Evolutionary conservation across 2,329 filamentous ascomycete genomes (phyloP), one percentile per base, ranked within the genome.

Genomic region (Fusarium sp.): DNA sequence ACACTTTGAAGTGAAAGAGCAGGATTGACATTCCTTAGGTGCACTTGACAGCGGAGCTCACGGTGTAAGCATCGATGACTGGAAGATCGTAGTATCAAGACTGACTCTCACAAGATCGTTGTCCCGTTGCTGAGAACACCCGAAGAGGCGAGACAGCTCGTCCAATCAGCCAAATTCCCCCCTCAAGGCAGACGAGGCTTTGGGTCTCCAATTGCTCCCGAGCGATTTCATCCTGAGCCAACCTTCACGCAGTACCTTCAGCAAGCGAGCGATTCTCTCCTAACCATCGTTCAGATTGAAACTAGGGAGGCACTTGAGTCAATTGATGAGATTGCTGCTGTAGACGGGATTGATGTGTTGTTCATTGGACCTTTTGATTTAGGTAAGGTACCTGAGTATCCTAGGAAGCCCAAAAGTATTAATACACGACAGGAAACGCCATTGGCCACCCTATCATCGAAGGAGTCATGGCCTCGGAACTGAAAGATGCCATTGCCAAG

Each of bases 231-330:
- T 24, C 82, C 83, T 54, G 80, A 80, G 18, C 79, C 83, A 12
- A 81, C 77, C 8, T 82, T 83, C 22, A 82, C 82, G 4, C 81
- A 85, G 56, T 87, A 87, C 63, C 81, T 86, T 70, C 79, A 83
- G 64, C 79, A 83, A 42, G 85, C 85, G 46, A 86, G 87, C 65
- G 80, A 85, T 56, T 71, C 78, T 30, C 81, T 91, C 24, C 76
- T 91, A 61, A 90, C 87, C 18, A 89, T 91, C 80, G 87, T 91
- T 13, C 90, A 91, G 77, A 91, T 92, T 55, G 90, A 92, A 79
- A 91, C 90, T 1, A 81, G 82, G 65, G 88, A 90, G 75, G 89
- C 89, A 1, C 80, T 91, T 16, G 85, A 88, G 2, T 79, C 80
- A 14, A 84, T 91, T 2, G 88, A 91, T 34, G 86, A 86, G 49